Percentiles rank a stretch among this genome's conserved stretches.
These are phyloP conservation scores for Corylus heterophylla DNA, from an alignment of 306 rosid genomes.

Conservation along the genomic window DNA sequence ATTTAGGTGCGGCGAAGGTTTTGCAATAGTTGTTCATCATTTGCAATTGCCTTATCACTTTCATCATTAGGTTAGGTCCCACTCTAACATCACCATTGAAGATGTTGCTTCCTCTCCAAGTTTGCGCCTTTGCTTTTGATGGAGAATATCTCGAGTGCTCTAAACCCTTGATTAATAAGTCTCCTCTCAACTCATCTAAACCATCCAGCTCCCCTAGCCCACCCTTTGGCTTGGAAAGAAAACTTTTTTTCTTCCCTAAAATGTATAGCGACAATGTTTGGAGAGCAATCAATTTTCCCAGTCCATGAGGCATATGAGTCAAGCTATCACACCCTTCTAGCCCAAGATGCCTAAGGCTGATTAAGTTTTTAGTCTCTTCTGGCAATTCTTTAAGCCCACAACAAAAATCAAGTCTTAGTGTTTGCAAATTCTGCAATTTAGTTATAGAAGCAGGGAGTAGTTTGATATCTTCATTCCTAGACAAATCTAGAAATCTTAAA, in stretches of 20 bases:
- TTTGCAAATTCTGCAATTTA: not conserved
- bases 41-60: too few relatives aligned
- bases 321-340: not conserved
- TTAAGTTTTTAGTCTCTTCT: not conserved
- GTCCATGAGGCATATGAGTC: not conserved
- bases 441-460: not conserved
- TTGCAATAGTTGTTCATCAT: not conserved
- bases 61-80: not conserved
- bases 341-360: slow-evolving; percentile 22
- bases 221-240: too few relatives aligned
- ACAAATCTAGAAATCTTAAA: slow-evolving; percentile 12
- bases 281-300: slow-evolving; percentile 9
- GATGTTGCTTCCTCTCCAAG: not conserved
- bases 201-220: too few relatives aligned
- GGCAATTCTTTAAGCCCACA: slow-evolving; percentile 9
- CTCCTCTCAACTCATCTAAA: too few relatives aligned
- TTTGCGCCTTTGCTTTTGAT: too few relatives aligned
- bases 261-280: not conserved
- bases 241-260: too few relatives aligned
- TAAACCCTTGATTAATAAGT: too few relatives aligned
- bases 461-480: not conserved
- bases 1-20: slow-evolving; percentile 16
- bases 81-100: not conserved
- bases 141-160: too few relatives aligned
- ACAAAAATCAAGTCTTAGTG: not conserved